phyloP scores from a whole-genome alignment of 495 filamentous ascomycete genomes.

The Cryomyces antarcticus region DNA sequence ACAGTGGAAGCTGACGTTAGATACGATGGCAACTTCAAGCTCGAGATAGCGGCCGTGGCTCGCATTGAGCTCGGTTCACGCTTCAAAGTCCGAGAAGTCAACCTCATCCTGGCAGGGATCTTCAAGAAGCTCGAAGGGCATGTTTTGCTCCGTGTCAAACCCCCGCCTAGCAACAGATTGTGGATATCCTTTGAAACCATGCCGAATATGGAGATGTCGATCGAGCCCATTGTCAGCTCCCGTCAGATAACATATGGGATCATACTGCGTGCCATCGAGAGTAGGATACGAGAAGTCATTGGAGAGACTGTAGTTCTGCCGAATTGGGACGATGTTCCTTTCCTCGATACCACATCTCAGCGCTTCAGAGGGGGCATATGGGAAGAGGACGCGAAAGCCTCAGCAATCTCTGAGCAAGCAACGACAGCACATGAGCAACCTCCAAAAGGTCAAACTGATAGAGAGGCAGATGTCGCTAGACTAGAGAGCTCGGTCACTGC shows the following conservation, averaged over 20 bases:
- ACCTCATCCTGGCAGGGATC: constrained; percentile 69
- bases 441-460: too few species aligned
- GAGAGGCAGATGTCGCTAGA: constrained; percentile 1
- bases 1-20: constrained; percentile 67
- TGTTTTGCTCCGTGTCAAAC: constrained; percentile 68
- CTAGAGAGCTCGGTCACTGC: not conserved
- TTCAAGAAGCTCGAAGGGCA: constrained; percentile 76
- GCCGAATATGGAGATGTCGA: constrained; percentile 78
- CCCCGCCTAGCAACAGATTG: constrained; percentile 80
- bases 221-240: constrained; percentile 87
- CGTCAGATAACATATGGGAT: constrained; percentile 87
- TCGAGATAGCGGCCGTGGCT: constrained; percentile 78
- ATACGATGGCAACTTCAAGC: constrained; percentile 71
- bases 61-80: constrained; percentile 73
- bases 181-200: constrained; percentile 87
- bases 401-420: not conserved
- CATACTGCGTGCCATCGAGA: constrained; percentile 84
- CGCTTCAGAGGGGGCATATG: constrained; percentile 80
- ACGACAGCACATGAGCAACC: not conserved
- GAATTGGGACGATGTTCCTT: constrained; percentile 88
- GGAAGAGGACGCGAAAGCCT: constrained; percentile 23
- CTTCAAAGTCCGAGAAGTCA: constrained; percentile 79
- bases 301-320: constrained; percentile 84
- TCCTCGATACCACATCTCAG: constrained; percentile 58
- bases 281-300: constrained; percentile 76